Conservation (phyloP, 2,329 filamentous ascomycete species). For the Pseudogymnoascus sp. region DNA sequence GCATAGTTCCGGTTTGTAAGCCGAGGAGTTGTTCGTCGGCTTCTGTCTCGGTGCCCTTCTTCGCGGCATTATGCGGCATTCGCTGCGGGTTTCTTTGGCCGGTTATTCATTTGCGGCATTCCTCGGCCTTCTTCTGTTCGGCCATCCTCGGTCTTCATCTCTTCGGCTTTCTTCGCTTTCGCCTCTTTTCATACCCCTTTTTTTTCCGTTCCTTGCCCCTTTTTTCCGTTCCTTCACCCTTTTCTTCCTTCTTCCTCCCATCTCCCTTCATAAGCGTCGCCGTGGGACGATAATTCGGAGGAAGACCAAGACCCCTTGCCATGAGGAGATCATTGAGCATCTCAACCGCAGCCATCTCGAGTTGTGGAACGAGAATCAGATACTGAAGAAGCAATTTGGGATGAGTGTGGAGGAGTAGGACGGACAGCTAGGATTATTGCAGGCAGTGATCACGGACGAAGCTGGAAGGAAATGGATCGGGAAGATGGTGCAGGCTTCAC, state of each 20-base stretch:
- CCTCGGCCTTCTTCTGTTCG: not conserved
- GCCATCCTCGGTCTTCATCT: not conserved
- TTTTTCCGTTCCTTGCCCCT: not conserved
- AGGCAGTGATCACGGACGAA: no score
- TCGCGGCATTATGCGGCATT: not conserved
- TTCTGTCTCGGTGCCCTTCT: not conserved
- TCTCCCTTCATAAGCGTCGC: not conserved
- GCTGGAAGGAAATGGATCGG: no score
- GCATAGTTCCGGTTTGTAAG: not conserved
- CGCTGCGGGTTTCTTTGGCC: not conserved
- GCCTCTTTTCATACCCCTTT: not conserved
- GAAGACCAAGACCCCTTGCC: no score
- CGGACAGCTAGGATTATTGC: no score
- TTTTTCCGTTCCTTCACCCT: not conserved
- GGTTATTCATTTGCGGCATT: not conserved
- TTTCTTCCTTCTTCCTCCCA: not conserved
- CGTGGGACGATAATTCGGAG: no score
- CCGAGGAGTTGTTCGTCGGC: not conserved
- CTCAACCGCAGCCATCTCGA: no score
- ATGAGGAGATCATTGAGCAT: no score
- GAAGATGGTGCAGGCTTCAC: no score
- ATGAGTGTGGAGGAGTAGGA: no score
- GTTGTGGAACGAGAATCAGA: no score
- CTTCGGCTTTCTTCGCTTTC: not conserved
- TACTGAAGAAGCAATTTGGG: no score